Percentiles rank a stretch among this genome's conserved stretches.
Evolutionary conservation across 73 alveolate species (phyloP).

Genomic region (Paramecium tetraurelia): DNA sequence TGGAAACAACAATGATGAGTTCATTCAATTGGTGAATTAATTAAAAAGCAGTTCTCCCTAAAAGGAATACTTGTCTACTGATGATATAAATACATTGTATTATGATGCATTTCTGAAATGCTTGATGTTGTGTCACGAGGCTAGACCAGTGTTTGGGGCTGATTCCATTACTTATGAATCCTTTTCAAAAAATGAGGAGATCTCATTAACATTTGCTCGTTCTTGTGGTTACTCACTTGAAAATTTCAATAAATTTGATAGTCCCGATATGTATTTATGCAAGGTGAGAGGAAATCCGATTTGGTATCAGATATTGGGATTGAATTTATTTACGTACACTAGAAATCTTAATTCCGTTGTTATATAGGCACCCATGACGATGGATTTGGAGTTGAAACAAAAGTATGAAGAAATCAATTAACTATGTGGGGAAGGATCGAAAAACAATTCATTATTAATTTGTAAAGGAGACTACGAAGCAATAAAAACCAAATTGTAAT

Average conservation of each 20-base stretch:
- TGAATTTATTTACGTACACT: not conserved
- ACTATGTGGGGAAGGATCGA: conserved; percentile 36
- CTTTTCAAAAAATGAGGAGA: conserved; percentile 37
- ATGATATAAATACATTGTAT: not conserved
- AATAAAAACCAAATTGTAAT: not conserved
- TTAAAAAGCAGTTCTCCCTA: not conserved
- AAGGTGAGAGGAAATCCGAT: conserved; percentile 1
- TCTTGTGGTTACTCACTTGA: conserved; percentile 41
- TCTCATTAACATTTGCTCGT: conserved; percentile 20
- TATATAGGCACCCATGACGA: not conserved
- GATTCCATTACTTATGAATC: conserved; percentile 24
- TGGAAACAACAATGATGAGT: conserved; percentile 43
- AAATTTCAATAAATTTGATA: conserved; percentile 36
- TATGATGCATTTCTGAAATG: conserved; percentile 39
- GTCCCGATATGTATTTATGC: conserved; percentile 37
- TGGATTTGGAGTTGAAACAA: not conserved
- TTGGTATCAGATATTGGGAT: conserved; percentile 25
- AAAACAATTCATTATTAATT: not conserved
- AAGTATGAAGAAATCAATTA: not conserved
- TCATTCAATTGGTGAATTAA: not conserved
- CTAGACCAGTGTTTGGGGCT: not conserved
- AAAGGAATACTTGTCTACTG: not conserved
- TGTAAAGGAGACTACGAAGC: conserved; percentile 52
- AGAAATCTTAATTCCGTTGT: conserved; percentile 22
- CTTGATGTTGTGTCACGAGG: conserved; percentile 47